Conservation (phyloP, 2,329 filamentous ascomycete species). For the Colletotrichum karsti region DNA sequence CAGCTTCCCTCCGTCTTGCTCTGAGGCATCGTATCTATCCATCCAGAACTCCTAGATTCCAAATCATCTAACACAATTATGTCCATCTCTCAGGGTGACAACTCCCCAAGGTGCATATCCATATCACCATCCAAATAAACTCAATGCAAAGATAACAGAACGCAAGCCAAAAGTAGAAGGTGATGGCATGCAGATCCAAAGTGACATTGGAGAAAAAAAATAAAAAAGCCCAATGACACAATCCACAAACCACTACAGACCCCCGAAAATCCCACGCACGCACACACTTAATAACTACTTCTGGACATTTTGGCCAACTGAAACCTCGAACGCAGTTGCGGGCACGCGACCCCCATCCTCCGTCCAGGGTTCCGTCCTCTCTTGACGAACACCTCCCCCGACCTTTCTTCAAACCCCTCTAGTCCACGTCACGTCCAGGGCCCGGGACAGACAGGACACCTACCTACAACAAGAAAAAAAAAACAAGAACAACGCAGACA, state of each 20-base stretch:
- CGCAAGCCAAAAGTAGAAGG: background rate
- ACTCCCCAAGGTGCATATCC: no score
- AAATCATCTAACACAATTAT: no score
- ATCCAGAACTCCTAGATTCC: no score
- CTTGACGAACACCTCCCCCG: background rate
- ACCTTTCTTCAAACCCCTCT: no score
- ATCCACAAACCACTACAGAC: background rate
- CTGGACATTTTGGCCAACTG: background rate
- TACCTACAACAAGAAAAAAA: background rate
- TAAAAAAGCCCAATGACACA: constrained; percentile 4
- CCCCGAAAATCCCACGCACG: background rate
- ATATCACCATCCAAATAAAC: no score
- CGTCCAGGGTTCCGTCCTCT: background rate
- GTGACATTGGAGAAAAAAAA: background rate
- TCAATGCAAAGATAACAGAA: background rate
- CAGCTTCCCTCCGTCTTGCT: background rate
- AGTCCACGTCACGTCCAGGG: no score
- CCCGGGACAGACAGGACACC: no score
- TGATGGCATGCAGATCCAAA: background rate
- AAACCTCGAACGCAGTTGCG: constrained; percentile 11
- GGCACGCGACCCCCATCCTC: constrained; percentile 18
- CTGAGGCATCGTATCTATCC: background rate
- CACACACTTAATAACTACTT: background rate
- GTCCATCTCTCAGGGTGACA: no score
- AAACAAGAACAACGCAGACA: no score